Conservation (phyloP, 257 asterid species). For the Scutellaria minor region DNA sequence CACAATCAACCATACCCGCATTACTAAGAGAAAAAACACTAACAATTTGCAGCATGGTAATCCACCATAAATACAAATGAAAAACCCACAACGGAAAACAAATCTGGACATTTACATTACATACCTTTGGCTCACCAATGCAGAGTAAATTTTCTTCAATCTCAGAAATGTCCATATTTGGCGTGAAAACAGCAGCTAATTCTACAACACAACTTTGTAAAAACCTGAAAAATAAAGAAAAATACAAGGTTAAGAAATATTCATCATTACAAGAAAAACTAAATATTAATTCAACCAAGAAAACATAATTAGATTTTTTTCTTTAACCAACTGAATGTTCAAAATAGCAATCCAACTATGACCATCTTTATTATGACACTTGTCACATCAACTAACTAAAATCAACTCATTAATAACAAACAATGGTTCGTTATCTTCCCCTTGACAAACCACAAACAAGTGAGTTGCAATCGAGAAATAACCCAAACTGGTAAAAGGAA, state of each 20-base stretch:
- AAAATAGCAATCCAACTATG: constrained; percentile 35
- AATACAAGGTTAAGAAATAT: background rate
- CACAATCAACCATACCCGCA: constrained; percentile 38
- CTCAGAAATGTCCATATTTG: constrained; percentile 70
- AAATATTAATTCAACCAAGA: constrained; percentile 22
- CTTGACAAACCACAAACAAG: constrained; percentile 5
- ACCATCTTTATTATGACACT: constrained; percentile 21
- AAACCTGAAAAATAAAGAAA: constrained; percentile 46
- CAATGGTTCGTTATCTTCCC: background rate
- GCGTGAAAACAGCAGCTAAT: constrained; percentile 28
- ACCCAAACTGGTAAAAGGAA: constrained; percentile 23
- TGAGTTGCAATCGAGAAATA: constrained; percentile 8
- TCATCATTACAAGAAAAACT: constrained; percentile 28
- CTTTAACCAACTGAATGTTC: constrained; percentile 29
- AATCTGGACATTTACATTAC: constrained; percentile 16
- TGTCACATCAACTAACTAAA: constrained; percentile 35
- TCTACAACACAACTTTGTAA: constrained; percentile 18
- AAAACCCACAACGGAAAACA: constrained; percentile 15
- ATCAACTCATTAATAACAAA: constrained; percentile 34
- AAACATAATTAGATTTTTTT: constrained; percentile 9
- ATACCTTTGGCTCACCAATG: constrained; percentile 95
- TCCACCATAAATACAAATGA: background rate
- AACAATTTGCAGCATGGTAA: background rate
- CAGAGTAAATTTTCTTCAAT: constrained; percentile 74
- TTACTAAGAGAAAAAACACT: constrained; percentile 7